phyloP scores from a whole-genome alignment of 2,329 filamentous ascomycete species.

The Sporothrix pseudoabietina region DNA sequence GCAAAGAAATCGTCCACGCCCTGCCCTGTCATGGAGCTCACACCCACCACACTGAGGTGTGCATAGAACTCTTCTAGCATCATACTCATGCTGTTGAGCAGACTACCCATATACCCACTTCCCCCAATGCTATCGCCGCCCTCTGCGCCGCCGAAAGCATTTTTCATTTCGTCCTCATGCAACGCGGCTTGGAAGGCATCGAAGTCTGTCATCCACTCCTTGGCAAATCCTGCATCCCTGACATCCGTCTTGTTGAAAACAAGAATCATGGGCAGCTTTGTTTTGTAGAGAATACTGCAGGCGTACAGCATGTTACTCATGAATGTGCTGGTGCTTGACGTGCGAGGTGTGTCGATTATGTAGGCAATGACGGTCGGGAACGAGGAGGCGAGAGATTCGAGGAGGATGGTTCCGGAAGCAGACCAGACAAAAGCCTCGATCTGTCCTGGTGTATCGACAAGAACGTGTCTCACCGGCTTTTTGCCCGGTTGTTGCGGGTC shows the following conservation, averaged over 20 bases:
- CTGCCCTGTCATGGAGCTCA: constrained; percentile 88
- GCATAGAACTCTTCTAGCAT: constrained; percentile 98
- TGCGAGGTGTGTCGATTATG: constrained; percentile 94
- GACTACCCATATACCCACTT: constrained; percentile 92
- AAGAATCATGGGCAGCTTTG: constrained; percentile 95
- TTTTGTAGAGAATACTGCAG: constrained; percentile 98
- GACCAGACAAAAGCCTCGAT: constrained; percentile 99
- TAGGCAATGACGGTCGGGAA: constrained; percentile 98
- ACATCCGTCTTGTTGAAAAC: constrained; percentile 99
- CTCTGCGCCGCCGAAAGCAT: constrained; percentile 73
- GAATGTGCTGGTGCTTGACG: constrained; percentile 90
- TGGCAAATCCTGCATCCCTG: constrained; percentile 85
- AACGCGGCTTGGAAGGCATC: constrained; percentile 91
- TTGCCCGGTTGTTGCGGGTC: constrained; percentile 61
- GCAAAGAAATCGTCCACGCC: constrained; percentile 93
- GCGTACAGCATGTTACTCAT: constrained; percentile 99
- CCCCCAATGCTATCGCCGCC: constrained; percentile 64
- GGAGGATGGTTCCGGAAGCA: constrained; percentile 87
- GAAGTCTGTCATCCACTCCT: constrained; percentile 99
- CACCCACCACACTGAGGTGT: constrained; percentile 87
- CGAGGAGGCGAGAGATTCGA: constrained; percentile 87
- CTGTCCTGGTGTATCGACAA: constrained; percentile 94
- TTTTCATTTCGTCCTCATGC: constrained; percentile 74
- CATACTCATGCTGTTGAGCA: constrained; percentile 96
- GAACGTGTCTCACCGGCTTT: constrained; percentile 75